Percentiles rank a stretch among this genome's conserved stretches.
Conservation (phyloP, 805 yeast species). For the Candida berthetii region DNA sequence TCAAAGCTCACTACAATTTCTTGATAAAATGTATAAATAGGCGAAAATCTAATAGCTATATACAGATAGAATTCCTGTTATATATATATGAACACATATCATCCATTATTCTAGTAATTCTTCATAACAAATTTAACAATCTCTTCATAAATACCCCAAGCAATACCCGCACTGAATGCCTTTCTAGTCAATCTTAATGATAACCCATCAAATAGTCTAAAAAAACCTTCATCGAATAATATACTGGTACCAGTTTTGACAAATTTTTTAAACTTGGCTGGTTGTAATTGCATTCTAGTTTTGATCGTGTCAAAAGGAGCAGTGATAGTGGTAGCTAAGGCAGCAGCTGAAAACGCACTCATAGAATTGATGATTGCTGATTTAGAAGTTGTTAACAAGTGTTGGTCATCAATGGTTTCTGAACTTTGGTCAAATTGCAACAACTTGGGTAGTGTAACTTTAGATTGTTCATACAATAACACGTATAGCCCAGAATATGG, state of each 20-base stretch:
- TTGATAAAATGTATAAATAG: not conserved
- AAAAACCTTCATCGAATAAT: conserved; percentile 38
- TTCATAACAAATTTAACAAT: conserved; percentile 36
- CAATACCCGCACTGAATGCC: conserved; percentile 88
- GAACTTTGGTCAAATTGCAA: conserved; percentile 13
- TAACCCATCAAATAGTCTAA: conserved; percentile 75
- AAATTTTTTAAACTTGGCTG: conserved; percentile 37
- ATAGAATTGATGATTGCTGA: conserved; percentile 60
- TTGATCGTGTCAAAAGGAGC: conserved; percentile 95
- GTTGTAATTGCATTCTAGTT: conserved; percentile 80
- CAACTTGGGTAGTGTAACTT: conserved; percentile 44
- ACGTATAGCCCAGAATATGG: conserved; percentile 96
- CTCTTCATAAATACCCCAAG: conserved; percentile 97
- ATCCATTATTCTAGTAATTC: not conserved
- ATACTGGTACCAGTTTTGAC: conserved; percentile 31
- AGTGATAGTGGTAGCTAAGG: conserved; percentile 75
- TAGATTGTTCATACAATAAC: conserved; percentile 73
- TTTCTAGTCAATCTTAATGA: conserved; percentile 77
- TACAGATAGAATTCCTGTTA: not conserved
- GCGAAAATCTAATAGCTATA: not conserved
- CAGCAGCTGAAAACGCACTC: conserved; percentile 78
- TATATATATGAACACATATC: not conserved
- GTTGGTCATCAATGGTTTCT: conserved; percentile 7
- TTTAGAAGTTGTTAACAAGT: conserved; percentile 24
- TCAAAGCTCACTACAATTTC: not conserved